Evolutionary conservation across 768 basidiomycete species (phyloP).

Genomic region (Flagelloscypha sp.): DNA sequence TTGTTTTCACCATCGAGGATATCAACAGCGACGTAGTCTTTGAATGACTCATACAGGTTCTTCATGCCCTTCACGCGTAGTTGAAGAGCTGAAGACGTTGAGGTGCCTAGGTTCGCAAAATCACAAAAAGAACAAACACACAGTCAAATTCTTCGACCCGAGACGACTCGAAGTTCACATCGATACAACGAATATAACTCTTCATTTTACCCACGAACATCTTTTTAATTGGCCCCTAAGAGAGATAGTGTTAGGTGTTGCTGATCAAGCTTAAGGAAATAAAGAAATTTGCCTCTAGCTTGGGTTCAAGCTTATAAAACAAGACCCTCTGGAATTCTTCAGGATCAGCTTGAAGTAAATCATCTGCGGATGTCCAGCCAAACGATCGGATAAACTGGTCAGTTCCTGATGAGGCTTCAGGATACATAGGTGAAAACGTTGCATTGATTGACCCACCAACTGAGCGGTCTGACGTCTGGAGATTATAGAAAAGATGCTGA

Average conservation of each 20-base stretch:
- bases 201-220: slow-evolving; percentile 99
- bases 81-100: slow-evolving; percentile 71
- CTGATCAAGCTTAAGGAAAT: background rate
- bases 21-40: slow-evolving; percentile 94
- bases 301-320: slow-evolving; percentile 92
- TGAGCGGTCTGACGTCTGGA: slow-evolving; percentile 95
- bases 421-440: slow-evolving; percentile 5
- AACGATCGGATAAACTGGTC: slow-evolving; percentile 98
- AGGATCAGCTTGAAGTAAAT: slow-evolving; percentile 98
- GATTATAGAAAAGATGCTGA: slow-evolving; percentile 95
- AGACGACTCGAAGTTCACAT: slow-evolving; percentile 94
- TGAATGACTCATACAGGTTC: slow-evolving; percentile 93
- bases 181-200: slow-evolving; percentile 98
- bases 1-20: slow-evolving; percentile 98
- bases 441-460: slow-evolving; percentile 58
- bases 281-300: slow-evolving; percentile 84
- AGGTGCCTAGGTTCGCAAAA: too few relatives aligned
- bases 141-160: slow-evolving; percentile 96
- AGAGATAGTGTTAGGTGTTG: slow-evolving; percentile 6
- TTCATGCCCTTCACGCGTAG: slow-evolving; percentile 99
- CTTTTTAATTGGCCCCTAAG: slow-evolving; percentile 81
- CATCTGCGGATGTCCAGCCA: slow-evolving; percentile 98
- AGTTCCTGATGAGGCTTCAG: slow-evolving; percentile 54
- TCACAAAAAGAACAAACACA: slow-evolving; percentile 23
- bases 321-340: slow-evolving; percentile 98